phyloP scores from a whole-genome alignment of 2,329 filamentous ascomycete genomes.

The Phaeosphaeria sp. region DNA sequence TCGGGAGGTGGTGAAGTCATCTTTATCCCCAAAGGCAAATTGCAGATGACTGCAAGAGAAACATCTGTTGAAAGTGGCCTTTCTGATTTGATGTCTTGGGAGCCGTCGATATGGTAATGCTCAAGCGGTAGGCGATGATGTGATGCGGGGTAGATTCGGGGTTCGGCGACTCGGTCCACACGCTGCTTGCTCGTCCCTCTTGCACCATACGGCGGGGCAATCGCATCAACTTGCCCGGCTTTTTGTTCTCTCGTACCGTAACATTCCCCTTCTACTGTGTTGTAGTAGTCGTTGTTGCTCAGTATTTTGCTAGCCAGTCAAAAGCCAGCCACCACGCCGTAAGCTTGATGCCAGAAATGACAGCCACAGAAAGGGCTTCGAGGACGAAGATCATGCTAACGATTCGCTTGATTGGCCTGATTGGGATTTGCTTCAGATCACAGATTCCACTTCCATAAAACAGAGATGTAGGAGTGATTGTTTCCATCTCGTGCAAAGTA shows the following conservation, averaged over 20 bases:
- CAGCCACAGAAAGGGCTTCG: conserved; percentile 27
- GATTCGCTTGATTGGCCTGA: neutral
- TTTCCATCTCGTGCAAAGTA: neutral
- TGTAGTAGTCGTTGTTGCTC: neutral
- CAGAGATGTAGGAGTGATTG: neutral
- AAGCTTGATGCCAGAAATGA: conserved; percentile 40
- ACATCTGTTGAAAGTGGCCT: no score
- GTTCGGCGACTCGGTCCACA: neutral
- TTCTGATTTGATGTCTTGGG: no score
- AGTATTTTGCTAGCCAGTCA: conserved; percentile 34
- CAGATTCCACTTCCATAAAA: neutral
- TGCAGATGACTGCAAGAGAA: no score
- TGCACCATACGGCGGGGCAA: conserved; percentile 27
- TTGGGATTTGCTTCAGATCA: neutral
- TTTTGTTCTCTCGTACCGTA: neutral
- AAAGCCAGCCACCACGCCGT: conserved; percentile 36
- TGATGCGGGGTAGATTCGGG: conserved; percentile 2
- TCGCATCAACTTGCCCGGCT: neutral
- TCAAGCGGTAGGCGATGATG: neutral
- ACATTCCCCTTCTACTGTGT: neutral
- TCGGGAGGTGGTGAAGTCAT: neutral
- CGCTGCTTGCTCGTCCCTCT: neutral
- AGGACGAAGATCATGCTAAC: conserved; percentile 27
- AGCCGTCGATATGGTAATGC: neutral
- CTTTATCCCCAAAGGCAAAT: no score